Base-by-base conservation (phyloP, 495 filamentous ascomycete species). In the Lophium mytilinum region DNA sequence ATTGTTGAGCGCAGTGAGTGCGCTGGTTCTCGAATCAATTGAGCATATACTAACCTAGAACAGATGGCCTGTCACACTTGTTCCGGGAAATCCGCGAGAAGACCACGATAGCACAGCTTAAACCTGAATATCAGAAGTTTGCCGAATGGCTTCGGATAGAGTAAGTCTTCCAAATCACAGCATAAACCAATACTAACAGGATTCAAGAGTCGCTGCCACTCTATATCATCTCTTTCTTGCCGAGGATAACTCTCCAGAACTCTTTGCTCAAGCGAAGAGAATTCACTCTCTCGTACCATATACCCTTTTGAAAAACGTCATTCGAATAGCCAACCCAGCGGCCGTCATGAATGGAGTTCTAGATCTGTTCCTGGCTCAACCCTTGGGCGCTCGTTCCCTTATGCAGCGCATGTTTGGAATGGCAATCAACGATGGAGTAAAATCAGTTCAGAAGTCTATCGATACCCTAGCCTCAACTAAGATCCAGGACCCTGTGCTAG, bases 71-170 rank as follows among this genome's bases (percentile, higher is more conserved):
- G 52, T 94, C 92, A 1, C 93, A 89, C 68, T 83, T 98, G 18
- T 96, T 98, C 71, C 76, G 83, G 55, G 93, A 96, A 70, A 94
- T 98, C 67, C 83, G 84, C 57, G 84, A 88, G 50, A 96, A 97
- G 74, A 72, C 86, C 40, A 87, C 78, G 14, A 89, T 98, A 47
- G 79, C 82, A 58, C 90, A 97, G 60, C 79, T 98, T 19, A 91
- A 86, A 64, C 81, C 93, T 30, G 90, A 97, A 68, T 98, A 97
- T 69, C 87, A 93, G 64, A 97, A 97, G 66, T 98, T 98, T 66
- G 92, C 92, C 30, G 93, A 98, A 71, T 98, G 93, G 93, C 76
- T 97, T 48, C 85, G 94, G 30, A 98, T 98, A 65, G 93, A 98
- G 45, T 48, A 48, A 6, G 45, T 30, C 24, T 30, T 33, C 45